These are phyloP conservation scores for Neophaeococcomyces mojaviensis DNA, from an alignment of 2,329 filamentous ascomycete species.

Conservation along the genomic window DNA sequence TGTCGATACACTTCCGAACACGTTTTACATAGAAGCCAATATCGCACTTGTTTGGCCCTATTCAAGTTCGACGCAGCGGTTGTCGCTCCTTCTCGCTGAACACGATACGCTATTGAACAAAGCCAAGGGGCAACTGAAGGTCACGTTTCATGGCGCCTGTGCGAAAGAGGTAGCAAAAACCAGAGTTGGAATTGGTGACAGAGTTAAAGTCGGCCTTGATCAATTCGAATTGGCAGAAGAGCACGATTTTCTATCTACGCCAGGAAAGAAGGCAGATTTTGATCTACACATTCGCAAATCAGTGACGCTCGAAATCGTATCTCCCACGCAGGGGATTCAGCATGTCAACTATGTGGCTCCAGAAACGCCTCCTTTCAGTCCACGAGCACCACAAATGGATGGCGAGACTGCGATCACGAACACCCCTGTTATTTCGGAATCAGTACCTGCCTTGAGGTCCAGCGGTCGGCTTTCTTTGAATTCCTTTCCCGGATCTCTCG, in stretches of 20 bases:
- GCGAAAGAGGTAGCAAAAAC: constrained; percentile 62
- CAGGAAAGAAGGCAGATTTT: constrained; percentile 51
- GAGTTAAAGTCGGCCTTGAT: constrained; percentile 59
- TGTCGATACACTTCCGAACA: no score
- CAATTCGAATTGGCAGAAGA: constrained; percentile 59
- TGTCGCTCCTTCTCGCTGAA: constrained; percentile 76
- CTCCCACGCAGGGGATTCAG: not conserved
- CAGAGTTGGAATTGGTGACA: constrained; percentile 70
- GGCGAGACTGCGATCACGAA: not conserved
- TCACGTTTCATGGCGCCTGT: constrained; percentile 63
- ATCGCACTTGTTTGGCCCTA: constrained; percentile 90
- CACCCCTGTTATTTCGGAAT: not conserved
- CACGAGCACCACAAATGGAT: not conserved
- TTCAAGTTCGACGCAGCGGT: constrained; percentile 64
- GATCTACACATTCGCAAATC: not conserved
- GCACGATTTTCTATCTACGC: constrained; percentile 45
- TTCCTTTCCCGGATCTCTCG: constrained; percentile 14
- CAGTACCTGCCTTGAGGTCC: not conserved
- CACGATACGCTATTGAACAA: constrained; percentile 74
- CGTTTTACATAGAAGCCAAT: constrained; percentile 52
- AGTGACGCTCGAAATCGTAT: not conserved
- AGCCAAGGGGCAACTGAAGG: constrained; percentile 70
- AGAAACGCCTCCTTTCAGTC: not conserved
- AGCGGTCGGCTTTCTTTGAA: not conserved
- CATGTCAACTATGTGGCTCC: not conserved